Base-by-base conservation (phyloP, 1,284 basidiomycete species). In the Phlebopus sp. region DNA sequence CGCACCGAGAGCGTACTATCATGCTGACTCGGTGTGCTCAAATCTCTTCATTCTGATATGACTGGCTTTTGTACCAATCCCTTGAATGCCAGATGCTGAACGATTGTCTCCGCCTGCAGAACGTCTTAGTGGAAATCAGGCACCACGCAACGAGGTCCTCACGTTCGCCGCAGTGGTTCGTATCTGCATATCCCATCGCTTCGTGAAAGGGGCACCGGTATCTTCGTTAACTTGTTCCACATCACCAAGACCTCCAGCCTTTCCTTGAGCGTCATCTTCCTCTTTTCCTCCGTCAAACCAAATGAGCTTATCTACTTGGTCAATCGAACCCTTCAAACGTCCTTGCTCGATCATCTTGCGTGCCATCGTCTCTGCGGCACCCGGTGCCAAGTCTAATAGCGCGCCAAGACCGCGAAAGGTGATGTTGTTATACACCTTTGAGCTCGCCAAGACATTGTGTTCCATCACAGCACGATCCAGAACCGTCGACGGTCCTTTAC, bases 401-500 rank as follows among this genome's bases (percentile, higher is more conserved):
- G 86, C 82, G 19, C 92, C 94, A 5, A 97, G 71, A 9, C 92
- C 93, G 29, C 79, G 75, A 68, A 97, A 97, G 6, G 90, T 89
- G 70, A 97, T 95, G 59, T 97, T 97, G 64, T 92, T 92, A 66
- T 95, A 96, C 42, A 95, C 90, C 63, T 93, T 91, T 1, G 92
- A 96, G 60, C 92, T 93, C 9, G 95, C 92, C 50, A 97, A 81
- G 14, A 99, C 76, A 66, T 99, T 99, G 71, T 99, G 97, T 66
- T 99, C 96, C 82, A 98, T 91, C 40, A 99, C 91, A 2, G 97
- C 97, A 42, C 94, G 82, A 66, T 98, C 96, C 27, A 99, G 79
- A n/a, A 99, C 94, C 8, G 93, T 98, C 5, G 90, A 86, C 1
- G 96, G 94, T 1, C 90, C 90, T 30, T 82, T 90, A 46, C 89